Base-by-base conservation (phyloP, 352 stramenopile genomes). In the Phytophthora sp. region DNA sequence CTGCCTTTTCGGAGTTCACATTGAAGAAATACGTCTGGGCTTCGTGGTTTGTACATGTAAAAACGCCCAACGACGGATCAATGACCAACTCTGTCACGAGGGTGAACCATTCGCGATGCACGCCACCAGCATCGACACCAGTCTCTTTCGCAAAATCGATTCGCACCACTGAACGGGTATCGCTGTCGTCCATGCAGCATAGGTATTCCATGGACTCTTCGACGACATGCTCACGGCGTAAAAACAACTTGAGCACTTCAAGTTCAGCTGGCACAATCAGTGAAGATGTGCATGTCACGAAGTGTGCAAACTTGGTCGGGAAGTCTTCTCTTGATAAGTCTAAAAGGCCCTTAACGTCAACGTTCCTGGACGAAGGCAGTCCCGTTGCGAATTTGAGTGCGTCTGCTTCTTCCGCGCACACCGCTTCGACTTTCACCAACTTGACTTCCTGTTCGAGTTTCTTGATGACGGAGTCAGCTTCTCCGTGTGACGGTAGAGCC, bases 41-140 rank as follows among this genome's bases (percentile, higher is more conserved):
- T 10, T 84, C 38, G 26, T 58, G 34, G 44, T 86, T 74, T 24
- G 67, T 64, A 37, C 74, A 86, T 1, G 51, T 61, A 53, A 91
- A 84, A 11, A 88, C 11, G 1, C 72, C 79, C 12, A 69, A 54
- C 8, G 66, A 31, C 9, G 52, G 46, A 21, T 74, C 52, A 13
- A 79, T 67, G 27, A 89, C 45, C 18, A 74, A 42, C 24, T 84
- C 63, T 38, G 69, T 83, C n/a, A 95, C 55, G 15, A 94, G 68
- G 11, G 74, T 58, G 46, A 94, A 89, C 87, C 87, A 95, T 74
- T 94, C 84, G 10, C 86, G 73, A 53, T 92, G 79, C 7, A 95
- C 56, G 13, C 79, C 89, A 8, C 87, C 89, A n/a, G 85, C 87
- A 52, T 96, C 84, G 0, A 91, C 59, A 7, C 69, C 87, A 28